Evolutionary conservation across 1,284 basidiomycete genomes (phyloP).

Genomic region (Cutaneotrichosporon cutaneum): DNA sequence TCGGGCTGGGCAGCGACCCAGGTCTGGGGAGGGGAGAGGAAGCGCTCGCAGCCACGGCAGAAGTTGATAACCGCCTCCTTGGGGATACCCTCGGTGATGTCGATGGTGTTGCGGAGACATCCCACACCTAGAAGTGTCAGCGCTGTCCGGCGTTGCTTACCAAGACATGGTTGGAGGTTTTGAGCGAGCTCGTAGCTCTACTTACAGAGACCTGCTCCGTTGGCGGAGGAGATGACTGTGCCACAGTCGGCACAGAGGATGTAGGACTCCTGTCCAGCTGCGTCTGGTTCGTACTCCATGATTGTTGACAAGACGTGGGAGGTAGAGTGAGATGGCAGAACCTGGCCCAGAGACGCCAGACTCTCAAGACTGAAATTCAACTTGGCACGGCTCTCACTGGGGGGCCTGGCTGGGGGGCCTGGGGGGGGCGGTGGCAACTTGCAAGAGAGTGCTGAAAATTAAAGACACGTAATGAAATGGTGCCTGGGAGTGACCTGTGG

Average conservation of each 20-base stretch:
- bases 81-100: constrained; percentile 97
- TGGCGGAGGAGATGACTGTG: constrained; percentile 78
- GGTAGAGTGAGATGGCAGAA: neutral
- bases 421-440: neutral
- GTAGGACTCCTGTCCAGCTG: constrained; percentile 47
- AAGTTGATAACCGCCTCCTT: constrained; percentile 95
- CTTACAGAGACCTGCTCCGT: constrained; percentile 88
- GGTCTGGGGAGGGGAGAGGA: constrained; percentile 82
- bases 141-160: constrained; percentile 34
- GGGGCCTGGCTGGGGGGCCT: no score
- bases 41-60: constrained; percentile 94
- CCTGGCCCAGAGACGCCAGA: neutral
- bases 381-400: neutral
- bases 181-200: constrained; percentile 7
- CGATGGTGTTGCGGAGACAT: constrained; percentile 62
- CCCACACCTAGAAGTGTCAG: constrained; percentile 37
- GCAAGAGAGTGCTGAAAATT: neutral
- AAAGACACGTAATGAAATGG: neutral
- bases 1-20: constrained; percentile 89
- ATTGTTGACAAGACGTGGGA: constrained; percentile 8
- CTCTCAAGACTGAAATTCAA: neutral
- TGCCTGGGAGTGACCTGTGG: no score
- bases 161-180: constrained; percentile 52
- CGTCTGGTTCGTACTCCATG: constrained; percentile 52
- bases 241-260: constrained; percentile 59